phyloP scores from a whole-genome alignment of 139 green algal species.

The Ettlia oleoabundans region DNA sequence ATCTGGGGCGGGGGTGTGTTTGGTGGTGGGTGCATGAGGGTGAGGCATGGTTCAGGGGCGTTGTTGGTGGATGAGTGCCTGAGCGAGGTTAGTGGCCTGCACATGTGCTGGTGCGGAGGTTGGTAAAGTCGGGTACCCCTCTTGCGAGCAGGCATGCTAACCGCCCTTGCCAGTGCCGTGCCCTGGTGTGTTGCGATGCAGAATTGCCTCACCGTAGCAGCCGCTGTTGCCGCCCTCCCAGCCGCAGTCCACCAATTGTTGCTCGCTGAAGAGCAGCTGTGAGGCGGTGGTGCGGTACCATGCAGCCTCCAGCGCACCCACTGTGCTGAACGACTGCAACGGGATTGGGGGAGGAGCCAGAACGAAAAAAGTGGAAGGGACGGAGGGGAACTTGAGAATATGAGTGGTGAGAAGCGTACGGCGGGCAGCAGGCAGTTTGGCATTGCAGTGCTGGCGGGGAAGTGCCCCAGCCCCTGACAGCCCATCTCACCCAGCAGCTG shows the following conservation, averaged over 20 bases:
- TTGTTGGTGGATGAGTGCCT: too few species aligned
- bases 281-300: constrained; percentile 51
- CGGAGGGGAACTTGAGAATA: neutral
- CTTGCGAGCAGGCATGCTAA: too few species aligned
- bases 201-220: constrained; percentile 46
- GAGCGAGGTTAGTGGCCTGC: too few species aligned
- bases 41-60: too few species aligned
- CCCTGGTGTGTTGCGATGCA: neutral
- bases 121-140: too few species aligned
- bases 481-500: constrained; percentile 52
- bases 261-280: constrained; percentile 62
- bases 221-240: constrained; percentile 56
- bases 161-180: too few species aligned
- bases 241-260: constrained; percentile 68
- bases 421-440: neutral
- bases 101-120: too few species aligned
- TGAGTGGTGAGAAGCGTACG: too few species aligned
- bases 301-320: constrained; percentile 56
- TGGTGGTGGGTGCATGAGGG: too few species aligned
- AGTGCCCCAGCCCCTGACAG: neutral
- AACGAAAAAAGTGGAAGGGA: neutral
- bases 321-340: constrained; percentile 52
- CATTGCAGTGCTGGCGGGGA: neutral
- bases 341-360: neutral
- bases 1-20: too few species aligned